phyloP scores from a whole-genome alignment of 371 early-diverging fungal species.

The Parasitella parasitica region DNA sequence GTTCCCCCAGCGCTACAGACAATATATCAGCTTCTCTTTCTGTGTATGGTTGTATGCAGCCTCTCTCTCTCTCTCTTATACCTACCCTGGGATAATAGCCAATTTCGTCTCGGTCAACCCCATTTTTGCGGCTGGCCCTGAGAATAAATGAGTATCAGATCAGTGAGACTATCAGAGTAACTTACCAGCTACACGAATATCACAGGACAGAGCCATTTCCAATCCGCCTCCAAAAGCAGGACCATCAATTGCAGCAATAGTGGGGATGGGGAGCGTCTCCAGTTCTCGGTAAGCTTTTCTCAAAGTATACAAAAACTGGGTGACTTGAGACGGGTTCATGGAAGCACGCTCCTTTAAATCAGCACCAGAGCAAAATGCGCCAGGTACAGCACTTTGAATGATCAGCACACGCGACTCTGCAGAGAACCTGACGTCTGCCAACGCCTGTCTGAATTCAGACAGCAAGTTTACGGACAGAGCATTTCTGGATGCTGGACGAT shows the following conservation, averaged over 20 bases:
- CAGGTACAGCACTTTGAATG: slow-evolving; percentile 76
- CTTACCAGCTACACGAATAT: slow-evolving; percentile 84
- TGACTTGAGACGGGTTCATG: slow-evolving; percentile 84
- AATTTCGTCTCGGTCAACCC: slow-evolving; percentile 93
- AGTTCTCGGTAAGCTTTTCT: slow-evolving; percentile 80
- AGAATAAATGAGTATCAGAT: background rate
- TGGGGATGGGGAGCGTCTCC: slow-evolving; percentile 89
- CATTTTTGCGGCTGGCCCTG: slow-evolving; percentile 70
- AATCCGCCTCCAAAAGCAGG: slow-evolving; percentile 95
- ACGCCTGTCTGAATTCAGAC: slow-evolving; percentile 65
- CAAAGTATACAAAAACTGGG: slow-evolving; percentile 78
- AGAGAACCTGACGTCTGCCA: slow-evolving; percentile 71
- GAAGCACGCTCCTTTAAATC: slow-evolving; percentile 92
- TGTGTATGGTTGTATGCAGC: no score
- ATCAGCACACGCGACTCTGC: slow-evolving; percentile 80
- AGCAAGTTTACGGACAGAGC: slow-evolving; percentile 85
- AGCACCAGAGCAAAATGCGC: slow-evolving; percentile 96
- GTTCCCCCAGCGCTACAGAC: slow-evolving; percentile 94
- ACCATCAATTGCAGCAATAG: slow-evolving; percentile 95
- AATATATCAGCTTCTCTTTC: background rate
- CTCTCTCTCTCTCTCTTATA: background rate
- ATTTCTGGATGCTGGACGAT: slow-evolving; percentile 88
- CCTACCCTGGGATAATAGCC: slow-evolving; percentile 96
- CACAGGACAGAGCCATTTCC: slow-evolving; percentile 92
- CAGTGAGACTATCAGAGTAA: background rate